Evolutionary conservation across 164 flowering plant species (phyloP).

Genomic region (Cinnamomum micranthum): DNA sequence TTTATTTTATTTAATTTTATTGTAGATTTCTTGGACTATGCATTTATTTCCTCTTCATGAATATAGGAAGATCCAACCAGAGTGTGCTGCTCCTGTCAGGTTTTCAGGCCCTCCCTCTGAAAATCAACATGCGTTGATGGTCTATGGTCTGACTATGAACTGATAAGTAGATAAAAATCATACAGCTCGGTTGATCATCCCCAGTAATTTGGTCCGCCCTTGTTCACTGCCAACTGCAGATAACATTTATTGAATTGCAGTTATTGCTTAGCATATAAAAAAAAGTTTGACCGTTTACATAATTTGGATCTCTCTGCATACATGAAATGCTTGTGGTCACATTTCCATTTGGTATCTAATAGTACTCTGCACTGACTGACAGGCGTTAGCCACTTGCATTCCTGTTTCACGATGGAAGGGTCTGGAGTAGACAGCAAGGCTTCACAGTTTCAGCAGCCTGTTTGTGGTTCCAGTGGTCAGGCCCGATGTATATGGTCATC

Average conservation of each 20-base stretch:
- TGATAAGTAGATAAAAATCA: neutral
- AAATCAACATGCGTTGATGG: no score
- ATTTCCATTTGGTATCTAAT: neutral
- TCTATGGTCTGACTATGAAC: neutral
- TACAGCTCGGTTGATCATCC: neutral
- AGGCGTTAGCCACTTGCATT: constrained; percentile 34
- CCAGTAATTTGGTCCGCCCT: neutral
- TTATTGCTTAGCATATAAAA: neutral
- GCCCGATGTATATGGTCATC: constrained; percentile 66
- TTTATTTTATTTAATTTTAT: no score
- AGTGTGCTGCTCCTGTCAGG: no score
- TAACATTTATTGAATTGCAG: neutral
- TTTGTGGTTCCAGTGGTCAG: constrained; percentile 19
- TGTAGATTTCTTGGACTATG: no score
- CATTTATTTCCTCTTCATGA: no score
- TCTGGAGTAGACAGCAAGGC: constrained; percentile 23
- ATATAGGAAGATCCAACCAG: no score
- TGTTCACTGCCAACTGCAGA: neutral
- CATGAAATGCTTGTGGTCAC: no score
- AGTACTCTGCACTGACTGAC: constrained; percentile 8
- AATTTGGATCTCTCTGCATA: no score
- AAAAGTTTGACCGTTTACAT: neutral
- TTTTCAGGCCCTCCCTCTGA: no score
- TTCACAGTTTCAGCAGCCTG: constrained; percentile 18
- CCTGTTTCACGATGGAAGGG: constrained; percentile 45